Evolutionary conservation across 352 stramenopile species (phyloP).

Genomic region (Globisporangium polare): DNA sequence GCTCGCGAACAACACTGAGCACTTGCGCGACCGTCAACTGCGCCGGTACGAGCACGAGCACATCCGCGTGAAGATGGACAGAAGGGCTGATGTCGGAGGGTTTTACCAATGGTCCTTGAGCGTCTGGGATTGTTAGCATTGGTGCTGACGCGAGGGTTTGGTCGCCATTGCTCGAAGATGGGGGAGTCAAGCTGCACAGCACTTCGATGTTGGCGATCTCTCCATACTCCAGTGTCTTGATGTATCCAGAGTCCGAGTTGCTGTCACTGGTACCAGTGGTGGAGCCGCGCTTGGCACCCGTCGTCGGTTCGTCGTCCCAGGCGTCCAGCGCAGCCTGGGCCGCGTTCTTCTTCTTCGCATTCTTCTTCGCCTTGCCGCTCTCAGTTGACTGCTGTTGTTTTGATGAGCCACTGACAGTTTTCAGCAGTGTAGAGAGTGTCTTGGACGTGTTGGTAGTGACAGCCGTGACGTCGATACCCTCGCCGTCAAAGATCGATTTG

Average conservation of each 20-base stretch:
- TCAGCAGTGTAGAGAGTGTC: not conserved
- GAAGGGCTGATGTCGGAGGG: not conserved
- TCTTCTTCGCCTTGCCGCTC: conserved; percentile 32
- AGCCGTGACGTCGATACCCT: conserved; percentile 23
- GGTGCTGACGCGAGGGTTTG: conserved; percentile 15
- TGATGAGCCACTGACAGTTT: conserved; percentile 1
- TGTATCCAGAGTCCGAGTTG: conserved; percentile 3
- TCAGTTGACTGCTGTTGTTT: conserved; percentile 16
- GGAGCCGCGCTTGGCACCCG: not conserved
- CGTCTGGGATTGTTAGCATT: conserved; percentile 29
- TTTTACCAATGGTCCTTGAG: not conserved
- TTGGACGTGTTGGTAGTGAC: not conserved
- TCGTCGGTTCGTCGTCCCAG: conserved; percentile 9
- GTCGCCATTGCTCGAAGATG: conserved; percentile 1
- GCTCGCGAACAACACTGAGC: conserved; percentile 9
- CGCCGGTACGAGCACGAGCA: conserved; percentile 32
- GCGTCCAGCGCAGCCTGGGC: conserved; percentile 11
- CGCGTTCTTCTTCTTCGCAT: conserved; percentile 23
- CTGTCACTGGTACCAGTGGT: not conserved
- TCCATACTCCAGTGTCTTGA: conserved; percentile 52
- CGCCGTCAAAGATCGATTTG: conserved; percentile 27
- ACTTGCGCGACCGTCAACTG: conserved; percentile 16
- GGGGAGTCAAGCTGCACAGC: conserved; percentile 31
- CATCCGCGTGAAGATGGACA: conserved; percentile 33
- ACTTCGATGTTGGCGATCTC: conserved; percentile 46